A percentile compares a stretch with the other conserved stretches of the same genome.
Evolutionary conservation across 2,329 filamentous ascomycete species (phyloP).

Genomic region (Aspergillus aculeatinus): DNA sequence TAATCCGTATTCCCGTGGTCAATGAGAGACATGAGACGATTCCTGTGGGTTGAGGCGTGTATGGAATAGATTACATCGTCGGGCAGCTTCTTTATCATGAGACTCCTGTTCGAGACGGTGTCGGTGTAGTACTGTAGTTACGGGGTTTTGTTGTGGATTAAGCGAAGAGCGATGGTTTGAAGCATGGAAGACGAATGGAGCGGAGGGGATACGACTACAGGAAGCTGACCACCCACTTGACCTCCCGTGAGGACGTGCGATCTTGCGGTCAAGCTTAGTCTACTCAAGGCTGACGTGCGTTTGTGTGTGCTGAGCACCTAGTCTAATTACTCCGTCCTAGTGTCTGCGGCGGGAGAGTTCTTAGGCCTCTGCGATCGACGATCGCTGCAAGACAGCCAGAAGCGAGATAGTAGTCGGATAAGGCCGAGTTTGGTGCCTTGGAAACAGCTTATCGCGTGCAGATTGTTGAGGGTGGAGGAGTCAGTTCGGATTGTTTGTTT

Average conservation of each 20-base stretch:
- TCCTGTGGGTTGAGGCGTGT: background rate
- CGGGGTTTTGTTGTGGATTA: too few species aligned
- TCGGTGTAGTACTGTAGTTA: background rate
- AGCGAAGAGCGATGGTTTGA: background rate
- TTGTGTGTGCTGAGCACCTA: background rate
- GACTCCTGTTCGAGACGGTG: background rate
- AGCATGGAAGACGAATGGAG: background rate
- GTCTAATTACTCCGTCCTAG: background rate
- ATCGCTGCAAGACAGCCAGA: slow-evolving; percentile 7
- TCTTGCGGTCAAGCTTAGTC: slow-evolving; percentile 3
- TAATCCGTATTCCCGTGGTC: too few species aligned
- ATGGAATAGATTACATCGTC: background rate
- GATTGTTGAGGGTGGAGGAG: background rate
- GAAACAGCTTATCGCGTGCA: background rate
- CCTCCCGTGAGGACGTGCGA: background rate
- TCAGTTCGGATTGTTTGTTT: background rate
- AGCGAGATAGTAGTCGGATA: background rate
- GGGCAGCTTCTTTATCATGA: background rate
- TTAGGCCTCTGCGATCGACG: background rate
- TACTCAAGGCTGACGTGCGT: background rate
- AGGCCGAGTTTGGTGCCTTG: background rate
- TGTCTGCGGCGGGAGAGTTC: background rate
- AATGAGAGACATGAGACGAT: background rate
- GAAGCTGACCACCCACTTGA: background rate
- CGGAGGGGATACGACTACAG: background rate